Conservation (phyloP, 139 green algal genomes). For the Tetradesmus obliquus region DNA sequence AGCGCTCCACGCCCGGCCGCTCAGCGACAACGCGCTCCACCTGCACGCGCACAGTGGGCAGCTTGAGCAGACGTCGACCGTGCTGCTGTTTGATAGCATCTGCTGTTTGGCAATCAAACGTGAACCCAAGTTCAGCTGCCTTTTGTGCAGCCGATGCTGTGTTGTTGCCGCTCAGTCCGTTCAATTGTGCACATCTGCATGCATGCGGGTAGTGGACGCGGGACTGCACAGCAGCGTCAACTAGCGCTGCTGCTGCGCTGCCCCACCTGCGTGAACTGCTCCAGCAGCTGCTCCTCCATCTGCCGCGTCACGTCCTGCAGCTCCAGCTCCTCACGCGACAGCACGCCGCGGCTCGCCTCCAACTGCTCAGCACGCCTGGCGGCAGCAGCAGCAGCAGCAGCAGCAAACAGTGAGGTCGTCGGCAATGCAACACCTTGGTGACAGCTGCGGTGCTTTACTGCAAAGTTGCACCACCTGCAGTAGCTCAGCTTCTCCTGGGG, state of each 20-base stretch:
- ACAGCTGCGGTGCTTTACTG: too few species aligned
- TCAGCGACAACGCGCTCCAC: conserved; percentile 73
- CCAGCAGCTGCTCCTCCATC: conserved; percentile 90
- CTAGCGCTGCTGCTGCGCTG: neutral
- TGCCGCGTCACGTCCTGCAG: conserved; percentile 84
- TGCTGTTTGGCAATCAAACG: too few species aligned
- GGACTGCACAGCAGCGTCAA: neutral
- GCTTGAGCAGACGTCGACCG: too few species aligned
- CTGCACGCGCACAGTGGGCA: conserved; percentile 42
- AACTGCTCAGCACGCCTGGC: conserved; percentile 66
- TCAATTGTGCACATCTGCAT: neutral
- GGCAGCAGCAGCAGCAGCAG: neutral
- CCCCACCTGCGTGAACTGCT: conserved; percentile 74
- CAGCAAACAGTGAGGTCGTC: too few species aligned
- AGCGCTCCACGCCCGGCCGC: conserved; percentile 28
- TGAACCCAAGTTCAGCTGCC: neutral
- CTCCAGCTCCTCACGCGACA: conserved; percentile 91
- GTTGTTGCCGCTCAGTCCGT: neutral
- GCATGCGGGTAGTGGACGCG: neutral
- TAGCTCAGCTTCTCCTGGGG: too few species aligned
- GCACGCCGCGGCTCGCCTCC: conserved; percentile 37
- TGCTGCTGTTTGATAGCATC: too few species aligned
- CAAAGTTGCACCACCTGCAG: too few species aligned
- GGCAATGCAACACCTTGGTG: too few species aligned
- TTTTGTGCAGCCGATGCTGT: neutral